Conservation (phyloP, 78 protist species). For the Pigoraptor vietnamica region DNA sequence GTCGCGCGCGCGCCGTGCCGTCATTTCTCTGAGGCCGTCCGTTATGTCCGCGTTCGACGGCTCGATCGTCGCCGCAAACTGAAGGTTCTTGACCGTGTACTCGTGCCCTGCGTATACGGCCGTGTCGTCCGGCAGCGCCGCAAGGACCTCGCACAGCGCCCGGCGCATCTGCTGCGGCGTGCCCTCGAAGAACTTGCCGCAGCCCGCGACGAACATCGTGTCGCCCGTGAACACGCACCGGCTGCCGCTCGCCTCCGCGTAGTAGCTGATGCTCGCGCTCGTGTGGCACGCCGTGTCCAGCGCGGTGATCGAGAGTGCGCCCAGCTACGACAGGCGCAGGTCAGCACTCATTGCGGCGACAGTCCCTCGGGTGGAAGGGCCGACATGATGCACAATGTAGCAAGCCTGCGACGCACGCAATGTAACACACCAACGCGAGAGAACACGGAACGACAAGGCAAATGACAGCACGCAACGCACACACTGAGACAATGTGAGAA, state of each 20-base stretch:
- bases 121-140: slow-evolving; percentile 47
- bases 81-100: slow-evolving; percentile 63
- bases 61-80: slow-evolving; percentile 63
- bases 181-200: slow-evolving; percentile 76
- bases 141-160: slow-evolving; percentile 24
- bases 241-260: background rate
- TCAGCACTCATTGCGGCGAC: too few relatives aligned
- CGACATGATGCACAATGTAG: too few relatives aligned
- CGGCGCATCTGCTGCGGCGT: slow-evolving; percentile 52
- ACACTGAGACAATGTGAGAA: too few relatives aligned
- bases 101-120: slow-evolving; percentile 74
- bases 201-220: slow-evolving; percentile 69
- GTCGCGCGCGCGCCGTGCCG: slow-evolving; percentile 8
- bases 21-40: slow-evolving; percentile 14
- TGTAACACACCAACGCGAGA: too few relatives aligned
- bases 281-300: slow-evolving; percentile 74
- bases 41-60: slow-evolving; percentile 36
- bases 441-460: too few relatives aligned
- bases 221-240: slow-evolving; percentile 21
- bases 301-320: background rate
- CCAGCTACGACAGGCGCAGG: too few relatives aligned
- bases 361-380: too few relatives aligned
- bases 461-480: too few relatives aligned
- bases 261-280: background rate
- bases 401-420: too few relatives aligned